Percentiles rank a stretch among this genome's conserved stretches.
Evolutionary conservation across 225 moss, liverwort and hornwort genomes (phyloP).

Genomic region (Lunularia cruciata): DNA sequence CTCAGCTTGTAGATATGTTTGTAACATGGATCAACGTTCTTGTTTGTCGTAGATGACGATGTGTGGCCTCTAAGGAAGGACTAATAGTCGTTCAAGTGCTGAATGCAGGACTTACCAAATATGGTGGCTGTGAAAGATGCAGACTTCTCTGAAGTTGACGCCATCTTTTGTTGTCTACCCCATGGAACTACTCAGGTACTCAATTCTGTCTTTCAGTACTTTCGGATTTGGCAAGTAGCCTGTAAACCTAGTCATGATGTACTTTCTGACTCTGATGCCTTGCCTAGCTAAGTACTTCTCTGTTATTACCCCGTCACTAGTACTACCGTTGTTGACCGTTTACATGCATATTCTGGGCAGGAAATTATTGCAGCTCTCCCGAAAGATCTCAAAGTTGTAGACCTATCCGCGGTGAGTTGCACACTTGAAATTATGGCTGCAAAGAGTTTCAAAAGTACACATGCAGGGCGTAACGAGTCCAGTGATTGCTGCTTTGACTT

Average conservation of each 20-base stretch:
- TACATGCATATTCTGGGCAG: no score
- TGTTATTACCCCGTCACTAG: no score
- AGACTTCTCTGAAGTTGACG: constrained; percentile 84
- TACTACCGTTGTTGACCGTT: no score
- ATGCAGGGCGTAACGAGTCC: neutral
- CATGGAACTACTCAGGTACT: constrained; percentile 88
- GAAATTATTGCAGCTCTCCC: constrained; percentile 94
- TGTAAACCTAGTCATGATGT: no score
- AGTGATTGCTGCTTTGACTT: neutral
- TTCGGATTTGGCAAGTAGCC: no score
- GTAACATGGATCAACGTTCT: no score
- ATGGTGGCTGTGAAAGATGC: constrained; percentile 94
- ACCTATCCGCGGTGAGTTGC: constrained; percentile 74
- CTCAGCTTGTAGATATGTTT: no score
- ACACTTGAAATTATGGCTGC: no score
- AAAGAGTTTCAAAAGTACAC: neutral
- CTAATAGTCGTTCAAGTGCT: neutral
- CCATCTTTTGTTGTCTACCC: constrained; percentile 88
- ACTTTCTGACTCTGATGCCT: no score
- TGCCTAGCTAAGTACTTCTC: no score
- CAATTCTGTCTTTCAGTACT: neutral
- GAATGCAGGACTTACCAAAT: constrained; percentile 64
- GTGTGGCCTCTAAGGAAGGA: neutral
- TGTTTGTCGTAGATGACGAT: neutral
- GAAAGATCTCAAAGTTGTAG: constrained; percentile 75